A percentile compares a stretch with the other conserved stretches of the same genome.
These are phyloP conservation scores for Saturnispora silvae DNA, from an alignment of 805 yeast genomes.

Conservation along the genomic window DNA sequence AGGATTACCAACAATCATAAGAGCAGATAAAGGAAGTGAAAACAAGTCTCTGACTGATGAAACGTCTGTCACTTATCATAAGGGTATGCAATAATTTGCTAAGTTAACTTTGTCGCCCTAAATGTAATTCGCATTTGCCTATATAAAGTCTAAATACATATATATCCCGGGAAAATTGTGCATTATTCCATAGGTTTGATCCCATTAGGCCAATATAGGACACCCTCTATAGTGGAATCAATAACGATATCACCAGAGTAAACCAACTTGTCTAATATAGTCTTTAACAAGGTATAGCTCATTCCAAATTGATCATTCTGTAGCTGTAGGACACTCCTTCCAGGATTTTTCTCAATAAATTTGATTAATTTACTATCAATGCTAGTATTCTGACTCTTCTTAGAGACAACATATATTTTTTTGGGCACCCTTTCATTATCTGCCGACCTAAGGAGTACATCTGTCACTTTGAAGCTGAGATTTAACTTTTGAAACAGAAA, in stretches of 20 bases:
- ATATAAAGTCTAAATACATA: background rate
- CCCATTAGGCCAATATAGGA: slow-evolving; percentile 22
- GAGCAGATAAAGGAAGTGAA: slow-evolving; percentile 9
- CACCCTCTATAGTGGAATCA: slow-evolving; percentile 23
- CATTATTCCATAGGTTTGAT: no score
- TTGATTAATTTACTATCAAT: slow-evolving; percentile 17
- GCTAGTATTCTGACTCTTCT: slow-evolving; percentile 16
- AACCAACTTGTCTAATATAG: slow-evolving; percentile 18
- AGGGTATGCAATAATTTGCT: no score
- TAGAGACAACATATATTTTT: slow-evolving; percentile 21
- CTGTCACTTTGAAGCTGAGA: slow-evolving; percentile 15
- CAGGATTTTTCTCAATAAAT: slow-evolving; percentile 15
- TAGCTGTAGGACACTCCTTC: slow-evolving; percentile 21
- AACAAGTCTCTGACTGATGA: no score
- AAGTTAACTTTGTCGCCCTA: no score
- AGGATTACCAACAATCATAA: slow-evolving; percentile 50
- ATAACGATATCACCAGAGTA: slow-evolving; percentile 20
- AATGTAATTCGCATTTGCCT: no score
- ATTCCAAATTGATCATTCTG: slow-evolving; percentile 21
- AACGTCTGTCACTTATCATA: no score
- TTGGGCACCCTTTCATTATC: background rate
- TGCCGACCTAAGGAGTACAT: slow-evolving; percentile 37
- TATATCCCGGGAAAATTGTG: background rate
- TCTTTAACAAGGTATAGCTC: slow-evolving; percentile 22
- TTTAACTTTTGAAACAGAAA: slow-evolving; percentile 31